Evolutionary conservation across 139 green algal genomes (phyloP).

Genomic region (Micractinium sp.): DNA sequence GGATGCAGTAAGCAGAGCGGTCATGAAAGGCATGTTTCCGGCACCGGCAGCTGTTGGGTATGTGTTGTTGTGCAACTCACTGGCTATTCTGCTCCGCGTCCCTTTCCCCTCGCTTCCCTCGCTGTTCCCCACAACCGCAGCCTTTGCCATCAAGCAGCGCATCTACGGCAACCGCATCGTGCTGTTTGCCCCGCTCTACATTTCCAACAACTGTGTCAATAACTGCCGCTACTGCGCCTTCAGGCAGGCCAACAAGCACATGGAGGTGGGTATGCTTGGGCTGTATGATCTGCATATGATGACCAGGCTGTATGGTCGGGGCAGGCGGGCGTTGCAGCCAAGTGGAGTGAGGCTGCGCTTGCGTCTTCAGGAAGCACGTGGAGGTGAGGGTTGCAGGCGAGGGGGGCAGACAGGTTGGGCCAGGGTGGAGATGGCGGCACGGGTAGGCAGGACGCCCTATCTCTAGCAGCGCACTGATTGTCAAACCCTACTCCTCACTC

Average conservation of each 20-base stretch:
- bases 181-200: constrained; percentile 76
- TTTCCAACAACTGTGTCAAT: constrained; percentile 81
- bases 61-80: no score
- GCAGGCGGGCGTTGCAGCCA: no score
- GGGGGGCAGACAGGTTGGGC: no score
- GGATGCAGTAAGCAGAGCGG: not conserved
- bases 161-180: constrained; percentile 84
- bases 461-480: not conserved
- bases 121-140: not conserved
- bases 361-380: no score
- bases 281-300: no score
- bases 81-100: not conserved
- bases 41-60: no score
- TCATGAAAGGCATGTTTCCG: no score
- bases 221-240: constrained; percentile 80
- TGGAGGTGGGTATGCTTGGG: constrained; percentile 58
- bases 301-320: no score
- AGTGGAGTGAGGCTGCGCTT: no score
- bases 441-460: no score
- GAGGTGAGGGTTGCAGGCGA: no score
- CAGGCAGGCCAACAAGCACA: constrained; percentile 65
- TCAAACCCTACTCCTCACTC: not conserved
- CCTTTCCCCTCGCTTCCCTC: not conserved
- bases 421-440: no score
- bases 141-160: constrained; percentile 58